Base-by-base conservation (phyloP, 129 eudicot species). In the Centrapalus pauciflorus region DNA sequence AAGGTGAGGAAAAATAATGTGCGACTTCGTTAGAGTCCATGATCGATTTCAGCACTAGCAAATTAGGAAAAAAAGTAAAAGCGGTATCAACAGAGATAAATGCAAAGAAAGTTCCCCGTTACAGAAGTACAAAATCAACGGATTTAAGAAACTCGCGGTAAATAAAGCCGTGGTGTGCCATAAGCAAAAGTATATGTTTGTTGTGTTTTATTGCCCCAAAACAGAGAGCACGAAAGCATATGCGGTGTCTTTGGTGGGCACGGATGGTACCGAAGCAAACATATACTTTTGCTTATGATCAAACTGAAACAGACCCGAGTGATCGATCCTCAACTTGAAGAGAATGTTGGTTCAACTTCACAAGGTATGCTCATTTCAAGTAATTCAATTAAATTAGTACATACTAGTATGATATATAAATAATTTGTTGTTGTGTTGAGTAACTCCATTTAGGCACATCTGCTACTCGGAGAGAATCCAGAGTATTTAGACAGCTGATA, bases 11-110 rank as follows among this genome's bases (percentile, higher is more conserved):
- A 30, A 75, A 74, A 28, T 41, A 28, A 11, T 84, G 90, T 41
- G 86, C 82, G 3, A 81, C 86, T n/a, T 80, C 86, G 0, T 29
- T 84, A 30, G 90, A 84, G 52, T 70, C 86, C 7, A 80, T 84
- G 83, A 40, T 84, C 0, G 90, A 84, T 75, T 84, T 62, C 67
- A 33, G 19, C 41, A 56, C 69, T 25, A 70, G 82, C 4, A 77
- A 66, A 26, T 16, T 80, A 5, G 95, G 95, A 12, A 60, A 65
- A 8, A 55, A 69, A 13, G 82, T 78, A 8, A 24, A 59, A 1
- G 89, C 84, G 16, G 55, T 79, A 6, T 80, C 87, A 7, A 85
- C 91, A 0, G 63, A 69, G 17, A 71, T 70, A 0, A 32, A 68
- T 0, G 23, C 11, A 64, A 73, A 19, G 77, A 77, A 57, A 62